phyloP scores from a whole-genome alignment of 1,284 basidiomycete species.

The Pterula multifida region DNA sequence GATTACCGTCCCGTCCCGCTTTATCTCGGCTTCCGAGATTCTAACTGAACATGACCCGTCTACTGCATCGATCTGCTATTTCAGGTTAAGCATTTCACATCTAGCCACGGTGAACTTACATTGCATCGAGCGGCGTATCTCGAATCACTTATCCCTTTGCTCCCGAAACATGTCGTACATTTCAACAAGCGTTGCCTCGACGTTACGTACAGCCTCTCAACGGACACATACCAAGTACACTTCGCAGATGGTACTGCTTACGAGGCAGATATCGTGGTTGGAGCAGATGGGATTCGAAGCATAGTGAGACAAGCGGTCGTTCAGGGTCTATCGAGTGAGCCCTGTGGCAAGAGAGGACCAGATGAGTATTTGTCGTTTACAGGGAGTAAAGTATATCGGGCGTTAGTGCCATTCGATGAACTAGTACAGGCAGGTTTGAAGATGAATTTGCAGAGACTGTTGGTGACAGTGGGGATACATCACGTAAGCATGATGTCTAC shows the following conservation, averaged over 20 bases:
- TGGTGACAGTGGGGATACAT: constrained; percentile 12
- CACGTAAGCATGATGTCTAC: too few species aligned
- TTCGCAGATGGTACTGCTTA: constrained; percentile 7
- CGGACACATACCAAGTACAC: background rate
- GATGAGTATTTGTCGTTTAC: background rate
- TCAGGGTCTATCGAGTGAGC: background rate
- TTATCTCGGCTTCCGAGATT: too few species aligned
- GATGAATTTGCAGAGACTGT: constrained; percentile 1
- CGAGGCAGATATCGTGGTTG: constrained; percentile 9
- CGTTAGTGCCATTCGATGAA: background rate
- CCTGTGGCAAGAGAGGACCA: background rate
- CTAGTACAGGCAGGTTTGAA: background rate
- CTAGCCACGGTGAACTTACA: background rate
- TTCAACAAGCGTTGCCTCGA: background rate
- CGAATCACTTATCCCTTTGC: background rate
- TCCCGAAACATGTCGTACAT: background rate
- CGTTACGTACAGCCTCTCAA: background rate
- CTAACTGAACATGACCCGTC: background rate
- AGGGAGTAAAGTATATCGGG: background rate
- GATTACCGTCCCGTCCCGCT: too few species aligned
- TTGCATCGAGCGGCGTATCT: background rate
- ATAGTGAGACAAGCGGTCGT: too few species aligned
- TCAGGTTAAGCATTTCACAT: background rate
- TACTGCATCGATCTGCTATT: background rate
- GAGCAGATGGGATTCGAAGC: constrained; percentile 10